These are phyloP conservation scores for Funneliformis geosporum DNA, from an alignment of 192 early-diverging fungal genomes.

Conservation along the genomic window DNA sequence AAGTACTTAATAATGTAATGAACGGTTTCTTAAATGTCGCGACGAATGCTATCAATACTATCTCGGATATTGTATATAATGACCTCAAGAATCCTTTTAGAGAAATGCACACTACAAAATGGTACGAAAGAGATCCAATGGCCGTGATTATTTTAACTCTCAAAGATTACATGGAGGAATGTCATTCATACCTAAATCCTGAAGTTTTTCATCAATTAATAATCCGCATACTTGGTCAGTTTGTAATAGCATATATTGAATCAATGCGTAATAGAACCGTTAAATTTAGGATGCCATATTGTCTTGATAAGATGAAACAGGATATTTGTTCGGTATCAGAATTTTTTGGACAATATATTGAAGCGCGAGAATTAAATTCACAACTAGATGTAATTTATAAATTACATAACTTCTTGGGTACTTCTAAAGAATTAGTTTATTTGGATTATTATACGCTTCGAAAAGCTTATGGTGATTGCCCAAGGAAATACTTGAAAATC, in stretches of 20 bases:
- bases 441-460: constrained; percentile 88
- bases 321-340: constrained; percentile 74
- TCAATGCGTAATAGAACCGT: constrained; percentile 75
- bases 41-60: constrained; percentile 67
- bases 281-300: constrained; percentile 68
- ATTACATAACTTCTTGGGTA: constrained; percentile 77
- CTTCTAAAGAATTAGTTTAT: constrained; percentile 74
- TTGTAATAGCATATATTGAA: constrained; percentile 85
- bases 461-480: constrained; percentile 91
- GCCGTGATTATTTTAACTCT: constrained; percentile 84
- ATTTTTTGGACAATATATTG: constrained; percentile 79
- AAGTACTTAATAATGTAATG: constrained; percentile 67
- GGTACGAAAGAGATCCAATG: constrained; percentile 91
- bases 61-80: constrained; percentile 83
- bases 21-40: constrained; percentile 91
- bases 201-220: constrained; percentile 86
- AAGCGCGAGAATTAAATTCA: constrained; percentile 64
- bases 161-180: constrained; percentile 90
- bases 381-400: constrained; percentile 83
- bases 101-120: constrained; percentile 75
- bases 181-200: constrained; percentile 79
- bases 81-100: constrained; percentile 77
- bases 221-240: constrained; percentile 80
- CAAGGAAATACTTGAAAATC: constrained; percentile 85
- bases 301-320: constrained; percentile 68